These are phyloP conservation scores for Xylaria grammica DNA, from an alignment of 495 filamentous ascomycete genomes.

Conservation along the genomic window DNA sequence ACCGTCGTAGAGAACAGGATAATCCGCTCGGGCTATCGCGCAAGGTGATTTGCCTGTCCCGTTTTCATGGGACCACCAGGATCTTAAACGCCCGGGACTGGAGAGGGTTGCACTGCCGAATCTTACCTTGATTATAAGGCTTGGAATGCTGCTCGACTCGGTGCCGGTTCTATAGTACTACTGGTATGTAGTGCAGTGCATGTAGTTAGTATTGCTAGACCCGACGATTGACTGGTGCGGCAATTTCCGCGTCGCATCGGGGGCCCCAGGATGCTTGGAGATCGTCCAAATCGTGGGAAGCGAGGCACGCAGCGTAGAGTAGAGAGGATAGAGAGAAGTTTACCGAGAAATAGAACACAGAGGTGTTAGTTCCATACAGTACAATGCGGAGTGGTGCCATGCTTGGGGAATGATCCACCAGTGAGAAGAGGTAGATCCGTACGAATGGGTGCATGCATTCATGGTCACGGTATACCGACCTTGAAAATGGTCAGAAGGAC, in stretches of 20 bases:
- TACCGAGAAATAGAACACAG: background rate
- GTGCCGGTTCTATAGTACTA: slow-evolving; percentile 3
- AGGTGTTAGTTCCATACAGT: slow-evolving; percentile 1
- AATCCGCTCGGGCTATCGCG: background rate
- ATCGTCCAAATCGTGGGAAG: background rate
- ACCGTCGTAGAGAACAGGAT: background rate
- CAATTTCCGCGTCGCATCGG: slow-evolving; percentile 12
- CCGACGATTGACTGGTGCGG: slow-evolving; percentile 10
- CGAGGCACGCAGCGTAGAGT: background rate
- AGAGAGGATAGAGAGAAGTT: background rate
- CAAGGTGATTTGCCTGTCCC: background rate
- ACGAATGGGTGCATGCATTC: slow-evolving; percentile 7
- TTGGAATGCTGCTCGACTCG: slow-evolving; percentile 18
- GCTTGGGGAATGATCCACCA: background rate
- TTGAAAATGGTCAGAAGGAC: background rate
- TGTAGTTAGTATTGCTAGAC: slow-evolving; percentile 5
- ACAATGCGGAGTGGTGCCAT: background rate
- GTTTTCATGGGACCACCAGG: background rate
- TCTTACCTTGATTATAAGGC: slow-evolving; percentile 17
- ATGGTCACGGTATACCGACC: slow-evolving; percentile 2
- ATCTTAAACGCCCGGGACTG: slow-evolving; percentile 5
- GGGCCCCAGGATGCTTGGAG: background rate
- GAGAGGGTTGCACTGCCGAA: slow-evolving; percentile 16
- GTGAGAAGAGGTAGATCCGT: background rate
- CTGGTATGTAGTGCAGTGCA: too few relatives aligned